phyloP scores from a whole-genome alignment of 805 yeast genomes.

The Teunomyces cretensis region DNA sequence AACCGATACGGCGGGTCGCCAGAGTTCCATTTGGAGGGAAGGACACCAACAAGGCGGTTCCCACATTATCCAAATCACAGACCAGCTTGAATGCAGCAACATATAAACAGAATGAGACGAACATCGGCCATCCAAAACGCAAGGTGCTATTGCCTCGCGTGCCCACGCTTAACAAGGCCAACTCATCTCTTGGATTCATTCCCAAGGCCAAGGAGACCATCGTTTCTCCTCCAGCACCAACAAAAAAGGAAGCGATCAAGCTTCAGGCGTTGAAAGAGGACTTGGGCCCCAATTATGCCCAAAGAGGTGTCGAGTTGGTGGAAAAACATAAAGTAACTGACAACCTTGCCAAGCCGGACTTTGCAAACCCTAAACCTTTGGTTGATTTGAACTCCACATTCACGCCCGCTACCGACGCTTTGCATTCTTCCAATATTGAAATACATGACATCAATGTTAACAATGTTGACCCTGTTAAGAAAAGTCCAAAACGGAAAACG shows the following conservation, averaged over 20 bases:
- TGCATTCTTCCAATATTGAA: constrained; percentile 21
- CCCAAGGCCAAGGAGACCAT: constrained; percentile 9
- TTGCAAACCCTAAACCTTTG: not conserved
- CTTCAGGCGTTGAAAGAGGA: not conserved
- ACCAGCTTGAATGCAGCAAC: constrained; percentile 13
- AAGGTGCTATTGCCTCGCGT: constrained; percentile 9
- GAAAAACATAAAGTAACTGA: constrained; percentile 6
- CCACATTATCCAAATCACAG: constrained; percentile 32
- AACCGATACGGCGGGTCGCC: constrained; percentile 2
- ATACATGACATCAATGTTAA: constrained; percentile 8
- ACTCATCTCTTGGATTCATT: constrained; percentile 37
- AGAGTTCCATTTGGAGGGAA: constrained; percentile 44
- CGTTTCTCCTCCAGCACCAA: not conserved
- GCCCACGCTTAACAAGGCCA: constrained; percentile 33
- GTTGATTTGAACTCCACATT: constrained; percentile 12
- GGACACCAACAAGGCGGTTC: constrained; percentile 29
- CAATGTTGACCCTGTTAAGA: constrained; percentile 32
- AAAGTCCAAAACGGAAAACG: constrained; percentile 2
- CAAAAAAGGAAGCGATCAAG: not conserved
- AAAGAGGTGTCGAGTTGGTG: constrained; percentile 11
- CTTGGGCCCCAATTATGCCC: not conserved
- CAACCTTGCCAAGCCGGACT: constrained; percentile 4
- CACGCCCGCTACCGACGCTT: constrained; percentile 13
- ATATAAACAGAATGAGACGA: not conserved
- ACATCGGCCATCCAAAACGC: constrained; percentile 2